phyloP scores from a whole-genome alignment of 352 stramenopile genomes.

The Phytopythium chamaehyphon region DNA sequence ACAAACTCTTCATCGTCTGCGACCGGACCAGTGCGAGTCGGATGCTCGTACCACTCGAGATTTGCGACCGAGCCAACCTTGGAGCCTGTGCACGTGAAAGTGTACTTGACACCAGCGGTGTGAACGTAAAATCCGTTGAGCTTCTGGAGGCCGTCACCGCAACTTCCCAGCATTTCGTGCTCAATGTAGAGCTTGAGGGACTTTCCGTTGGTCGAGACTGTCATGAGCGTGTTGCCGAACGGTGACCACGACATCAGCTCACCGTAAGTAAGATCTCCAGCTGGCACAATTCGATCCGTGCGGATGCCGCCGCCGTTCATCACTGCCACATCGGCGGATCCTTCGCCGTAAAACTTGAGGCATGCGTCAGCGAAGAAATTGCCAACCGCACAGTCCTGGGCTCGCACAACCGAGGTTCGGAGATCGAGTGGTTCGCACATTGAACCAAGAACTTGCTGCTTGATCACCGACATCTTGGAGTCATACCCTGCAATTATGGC shows the following conservation, averaged over 20 bases:
- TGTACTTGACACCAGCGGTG: slow-evolving; percentile 63
- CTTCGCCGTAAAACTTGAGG: slow-evolving; percentile 45
- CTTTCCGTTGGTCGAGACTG: slow-evolving; percentile 45
- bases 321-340: slow-evolving; percentile 42
- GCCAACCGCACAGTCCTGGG: slow-evolving; percentile 43
- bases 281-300: slow-evolving; percentile 51
- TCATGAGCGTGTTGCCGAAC: slow-evolving; percentile 64
- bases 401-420: slow-evolving; percentile 42
- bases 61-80: slow-evolving; percentile 30
- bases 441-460: slow-evolving; percentile 37
- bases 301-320: slow-evolving; percentile 71
- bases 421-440: slow-evolving; percentile 56
- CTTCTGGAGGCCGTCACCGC: slow-evolving; percentile 37
- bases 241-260: slow-evolving; percentile 59
- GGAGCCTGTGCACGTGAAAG: slow-evolving; percentile 49
- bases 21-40: slow-evolving; percentile 39
- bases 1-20: slow-evolving; percentile 53
- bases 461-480: slow-evolving; percentile 30
- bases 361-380: slow-evolving; percentile 49
- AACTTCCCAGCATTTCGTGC: slow-evolving; percentile 42
- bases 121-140: slow-evolving; percentile 69
- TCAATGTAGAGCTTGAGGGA: slow-evolving; percentile 59
- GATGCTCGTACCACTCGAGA: slow-evolving; percentile 55
- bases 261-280: slow-evolving; percentile 43
- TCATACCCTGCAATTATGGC: slow-evolving; percentile 43